These are phyloP conservation scores for Tetraselmis chui DNA, from an alignment of 139 green algal species.

Conservation along the genomic window DNA sequence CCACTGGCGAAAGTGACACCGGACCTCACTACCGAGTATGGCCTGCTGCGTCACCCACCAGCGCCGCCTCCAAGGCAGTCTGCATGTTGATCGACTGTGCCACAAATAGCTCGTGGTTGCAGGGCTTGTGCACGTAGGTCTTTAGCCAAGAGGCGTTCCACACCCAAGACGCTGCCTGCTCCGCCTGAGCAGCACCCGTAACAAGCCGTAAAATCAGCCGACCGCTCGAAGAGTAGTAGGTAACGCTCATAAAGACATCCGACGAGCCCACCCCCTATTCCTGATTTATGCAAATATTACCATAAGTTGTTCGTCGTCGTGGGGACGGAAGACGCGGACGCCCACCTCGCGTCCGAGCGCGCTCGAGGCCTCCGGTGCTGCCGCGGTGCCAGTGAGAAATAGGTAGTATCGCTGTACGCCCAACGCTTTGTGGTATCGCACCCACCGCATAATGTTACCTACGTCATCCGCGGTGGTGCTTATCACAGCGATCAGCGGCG, in stretches of 20 bases:
- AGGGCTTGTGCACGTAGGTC: slow-evolving; percentile 78
- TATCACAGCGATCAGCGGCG: slow-evolving; percentile 45
- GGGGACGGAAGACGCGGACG: slow-evolving; percentile 14
- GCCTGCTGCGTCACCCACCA: too few species aligned
- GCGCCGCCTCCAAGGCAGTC: background rate
- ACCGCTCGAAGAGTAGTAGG: too few species aligned
- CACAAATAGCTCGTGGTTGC: slow-evolving; percentile 87
- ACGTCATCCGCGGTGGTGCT: slow-evolving; percentile 44
- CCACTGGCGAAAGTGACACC: too few species aligned
- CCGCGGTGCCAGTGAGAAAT: slow-evolving; percentile 39
- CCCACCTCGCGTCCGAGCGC: slow-evolving; percentile 21
- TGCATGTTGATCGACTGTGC: slow-evolving; percentile 78
- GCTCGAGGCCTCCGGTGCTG: slow-evolving; percentile 6
- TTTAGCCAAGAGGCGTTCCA: slow-evolving; percentile 83
- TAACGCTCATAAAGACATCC: too few species aligned
- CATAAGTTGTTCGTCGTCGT: background rate
- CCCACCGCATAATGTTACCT: slow-evolving; percentile 45
- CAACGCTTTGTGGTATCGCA: slow-evolving; percentile 42
- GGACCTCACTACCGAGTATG: too few species aligned
- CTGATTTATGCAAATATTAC: background rate
- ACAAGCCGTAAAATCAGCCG: background rate
- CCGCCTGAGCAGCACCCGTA: background rate
- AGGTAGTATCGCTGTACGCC: slow-evolving; percentile 54
- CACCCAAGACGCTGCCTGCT: slow-evolving; percentile 40
- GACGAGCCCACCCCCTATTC: background rate